Base-by-base conservation (phyloP, 192 early-diverging fungal species). In the Anaeromyces robustus region DNA sequence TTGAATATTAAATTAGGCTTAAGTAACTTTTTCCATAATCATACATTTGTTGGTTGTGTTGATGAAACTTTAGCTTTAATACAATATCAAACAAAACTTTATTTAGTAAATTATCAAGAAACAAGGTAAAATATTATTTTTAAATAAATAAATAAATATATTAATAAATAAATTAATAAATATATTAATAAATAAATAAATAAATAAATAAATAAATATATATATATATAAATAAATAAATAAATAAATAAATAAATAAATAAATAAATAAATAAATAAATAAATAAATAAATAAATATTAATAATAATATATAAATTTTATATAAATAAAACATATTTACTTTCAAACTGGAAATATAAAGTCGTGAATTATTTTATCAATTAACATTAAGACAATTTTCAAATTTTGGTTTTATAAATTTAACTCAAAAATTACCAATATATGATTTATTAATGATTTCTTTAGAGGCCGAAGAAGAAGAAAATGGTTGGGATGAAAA, bases 341-440 rank as follows among this genome's bases (percentile, higher is more conserved):
- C n/a, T n/a, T n/a, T n/a, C n/a, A n/a, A n/a, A n/a, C n/a, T n/a
- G n/a, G n/a, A n/a, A n/a, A 29, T 29, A 30, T 77, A n/a, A 68
- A 95, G 94, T 84, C 92, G 92, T 80, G 93, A 95, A 77, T 86
- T 99, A 31, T 95, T 99, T 82, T 96, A 97, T 86, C 96, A 99
- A 83, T 86, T 95, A 2, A 86, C 85, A 37, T 82, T 98, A 22
- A 86, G 86, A 29, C 92, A 94, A 32, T 96, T 99, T 85, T 90
- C 89, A 78, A 99, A 99, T 82, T 96, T 94, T 85, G 97, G 96
- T 6, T 87, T 82, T 32, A 89, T 97, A 30, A 78, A 86, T 28
- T 85, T 96, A 37, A 87, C 92, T 17, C 85, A 83, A 2, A 88
- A 94, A 9, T 89, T 89, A 29, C 84, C 91, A 19, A 92, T 97